Evolutionary conservation across 768 basidiomycete species (phyloP), one percentile per base, ranked within the genome.

Genomic region (Hypsizygus marmoreus): DNA sequence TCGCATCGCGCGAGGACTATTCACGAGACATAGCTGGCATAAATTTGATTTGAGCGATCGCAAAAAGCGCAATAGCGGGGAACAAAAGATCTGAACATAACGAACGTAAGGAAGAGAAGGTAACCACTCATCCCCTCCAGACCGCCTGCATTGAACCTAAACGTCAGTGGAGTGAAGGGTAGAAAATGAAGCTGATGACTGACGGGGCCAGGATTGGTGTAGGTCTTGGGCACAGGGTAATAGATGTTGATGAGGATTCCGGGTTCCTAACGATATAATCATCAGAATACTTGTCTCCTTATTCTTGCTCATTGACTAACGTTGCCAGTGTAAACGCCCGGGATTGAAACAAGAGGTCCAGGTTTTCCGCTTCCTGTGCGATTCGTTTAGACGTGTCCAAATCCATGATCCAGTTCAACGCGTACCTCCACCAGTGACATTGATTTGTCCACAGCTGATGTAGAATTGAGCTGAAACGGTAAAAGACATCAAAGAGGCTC

Each of bases 391-490:
- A 1, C n/a, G 22, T 16, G 11, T n/a, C 14, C 9, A 11, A 26
- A 13, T 19, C 4, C 2, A 29, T 4, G 54, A 53, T 50, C 41
- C 4, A 40, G 47, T 25, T 50, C 14, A 26, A 8, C 16, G 9
- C 14, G 12, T 45, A 54, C 72, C 73, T 32, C 73, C 72, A 23
- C 65, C 65, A 10, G 67, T 67, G 13, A 74, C 69, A 26, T 69
- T 66, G 44, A 74, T 59, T 46, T 74, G 73, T 2, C 61, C 72
- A 43, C 73, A 74, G 35, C 51, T 55, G 50, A 66, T 47, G 50
- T 66, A 66, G 50, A 66, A 66, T 55, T 65, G 65, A 13, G 63
- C 65, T 65, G 34, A 6, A 20, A n/a, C n/a, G n/a, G n/a, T n/a
- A n/a, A 5, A 22, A 6, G 4, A 14, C 6, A 20, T 39, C 11